Evolutionary conservation across 805 yeast genomes (phyloP), one percentile per base, ranked within the genome.

Genomic region (Metschnikowia similis): DNA sequence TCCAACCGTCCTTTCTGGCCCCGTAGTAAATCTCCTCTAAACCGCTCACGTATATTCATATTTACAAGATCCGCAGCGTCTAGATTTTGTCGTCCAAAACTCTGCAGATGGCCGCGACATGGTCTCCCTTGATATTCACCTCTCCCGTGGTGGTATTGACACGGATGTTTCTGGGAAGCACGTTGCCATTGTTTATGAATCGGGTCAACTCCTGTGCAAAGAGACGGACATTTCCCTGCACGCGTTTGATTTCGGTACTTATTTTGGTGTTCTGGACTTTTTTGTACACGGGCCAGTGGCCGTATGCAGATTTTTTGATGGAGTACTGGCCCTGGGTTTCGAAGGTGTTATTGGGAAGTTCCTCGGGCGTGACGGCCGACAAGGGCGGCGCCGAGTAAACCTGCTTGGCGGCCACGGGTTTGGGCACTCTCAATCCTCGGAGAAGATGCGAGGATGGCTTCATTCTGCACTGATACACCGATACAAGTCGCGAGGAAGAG

Each of bases 241-340:
- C 76, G 52, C 81, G 80, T 63, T 87, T 82, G 28, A 89, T 75
- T 61, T 88, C 90, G 0, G 97, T 89, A 59, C 79, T 78, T n/a
- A 75, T 69, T 52, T 82, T 83, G 26, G 83, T 80, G 52, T 81
- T 80, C 63, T 83, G 87, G 54, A 75, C 66, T 54, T 86, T 89
- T 47, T 79, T 74, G 69, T 89, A 89, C 1, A 89, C 87, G n/a
- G 96, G 96, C 63, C 90, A 73, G 62, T 85, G 82, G 4, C 92
- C 89, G 42, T 70, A 74, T 13, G 76, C 67, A 7, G 88, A 75
- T 64, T 85, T 82, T 21, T 66, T 55, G 31, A 80, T 61, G 59
- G 57, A 62, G 58, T 80, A 80, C 27, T 44, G 54, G 41, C 68
- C 66, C 6, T 69, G 62, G 21, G 48, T 52, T 43, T 71, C 75